Evolutionary conservation across 768 basidiomycete species (phyloP), one percentile per base, ranked within the genome.

Genomic region (Pleurotus salmoneostramineus): DNA sequence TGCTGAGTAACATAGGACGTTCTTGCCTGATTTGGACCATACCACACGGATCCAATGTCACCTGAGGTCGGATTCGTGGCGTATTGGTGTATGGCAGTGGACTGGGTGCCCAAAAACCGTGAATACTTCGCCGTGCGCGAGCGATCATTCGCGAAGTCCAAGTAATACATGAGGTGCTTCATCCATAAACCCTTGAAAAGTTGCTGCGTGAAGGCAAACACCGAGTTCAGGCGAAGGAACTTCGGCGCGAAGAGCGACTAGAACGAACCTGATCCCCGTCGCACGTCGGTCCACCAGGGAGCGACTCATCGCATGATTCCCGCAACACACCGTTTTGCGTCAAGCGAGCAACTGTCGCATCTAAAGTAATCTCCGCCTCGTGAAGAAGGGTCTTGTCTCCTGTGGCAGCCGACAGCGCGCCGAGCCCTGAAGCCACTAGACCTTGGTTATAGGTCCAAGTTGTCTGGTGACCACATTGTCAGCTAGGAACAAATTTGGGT

Each of bases 371-470:
- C 65, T 83, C 79, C 1, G 81, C 82, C 64, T 79, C 70, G 27
- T 73, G 67, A 34, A 83, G 69, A 8, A 78, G 65, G 1, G 72
- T 68, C 36, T 57, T 61, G 62, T 82, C 68, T 2, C 69, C 69
- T 0, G 73, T 77, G 33, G 76, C 75, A 5, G 63, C 72, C 37
- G 68, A 78, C 4, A 84, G 75, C 21, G 77, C 76, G 6, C 71
- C 77, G 5, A 84, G 70, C 14, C 81, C 82, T 37, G 81, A 80
- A 14, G 81, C 82, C 47, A 84, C 75, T 40, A 85, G 81, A 7
- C 78, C 81, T 64, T 83, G 83, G 60, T 84, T 83, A 63, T 84
- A 84, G 0, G 78, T 82, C 83, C 83, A 83, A 2, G 82, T 76
- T 3, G 81, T 83, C 78, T 82, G 57, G 27, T 56, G 36, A 27